These are phyloP conservation scores for Verbena officinalis DNA, from an alignment of 257 asterid genomes.

Conservation along the genomic window DNA sequence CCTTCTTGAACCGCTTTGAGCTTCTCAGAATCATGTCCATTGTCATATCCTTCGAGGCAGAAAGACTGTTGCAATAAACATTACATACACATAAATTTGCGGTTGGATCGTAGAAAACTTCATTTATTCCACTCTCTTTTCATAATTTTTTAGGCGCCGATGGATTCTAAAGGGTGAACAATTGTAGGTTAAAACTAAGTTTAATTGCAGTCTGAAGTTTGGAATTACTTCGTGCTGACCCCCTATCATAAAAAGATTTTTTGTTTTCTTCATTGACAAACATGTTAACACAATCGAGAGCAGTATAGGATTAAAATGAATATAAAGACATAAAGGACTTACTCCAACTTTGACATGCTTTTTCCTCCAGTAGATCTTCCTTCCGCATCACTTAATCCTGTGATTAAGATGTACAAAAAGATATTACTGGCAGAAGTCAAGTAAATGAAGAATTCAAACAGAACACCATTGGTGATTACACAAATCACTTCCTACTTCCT, in stretches of 20 bases:
- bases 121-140: not conserved
- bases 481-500: constrained; percentile 2
- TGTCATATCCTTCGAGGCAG: constrained; percentile 34
- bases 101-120: not conserved
- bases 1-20: constrained; percentile 74
- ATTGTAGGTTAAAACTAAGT: not conserved
- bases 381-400: constrained; percentile 47
- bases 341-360: constrained; percentile 44
- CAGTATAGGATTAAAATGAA: not conserved
- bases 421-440: constrained; percentile 24
- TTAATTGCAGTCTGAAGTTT: not conserved
- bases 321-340: constrained; percentile 37
- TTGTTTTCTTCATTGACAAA: not conserved
- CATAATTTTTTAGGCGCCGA: no score
- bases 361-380: constrained; percentile 27
- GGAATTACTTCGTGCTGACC: not conserved
- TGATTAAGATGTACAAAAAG: constrained; percentile 17
- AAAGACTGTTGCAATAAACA: constrained; percentile 42
- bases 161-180: not conserved
- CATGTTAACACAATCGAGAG: not conserved
- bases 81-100: constrained; percentile 3
- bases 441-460: not conserved
- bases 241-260: not conserved
- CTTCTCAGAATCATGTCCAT: constrained; percentile 64
- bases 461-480: constrained; percentile 1